phyloP scores from a whole-genome alignment of 768 basidiomycete species.

The Termitomyces sp. region DNA sequence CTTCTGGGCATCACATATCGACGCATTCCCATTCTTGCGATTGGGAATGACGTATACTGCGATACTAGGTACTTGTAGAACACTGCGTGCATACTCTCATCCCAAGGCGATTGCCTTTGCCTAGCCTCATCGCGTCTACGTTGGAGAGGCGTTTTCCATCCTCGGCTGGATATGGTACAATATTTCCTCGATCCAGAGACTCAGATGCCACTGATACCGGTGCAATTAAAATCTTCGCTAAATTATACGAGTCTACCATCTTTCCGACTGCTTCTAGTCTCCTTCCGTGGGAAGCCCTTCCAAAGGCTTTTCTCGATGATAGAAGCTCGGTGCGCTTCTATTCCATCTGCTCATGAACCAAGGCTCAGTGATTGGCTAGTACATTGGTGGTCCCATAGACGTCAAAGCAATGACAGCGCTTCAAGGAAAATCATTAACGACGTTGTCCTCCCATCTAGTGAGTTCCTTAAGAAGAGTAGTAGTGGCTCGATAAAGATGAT shows the following conservation, averaged over 20 bases:
- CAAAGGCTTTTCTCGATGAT: constrained; percentile 42
- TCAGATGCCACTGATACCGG: constrained; percentile 37
- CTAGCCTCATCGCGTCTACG: constrained; percentile 39
- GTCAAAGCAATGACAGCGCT: constrained; percentile 14
- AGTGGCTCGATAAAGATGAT: background rate
- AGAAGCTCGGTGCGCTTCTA: constrained; percentile 32
- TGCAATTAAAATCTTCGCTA: constrained; percentile 41
- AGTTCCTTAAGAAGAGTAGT: constrained; percentile 2
- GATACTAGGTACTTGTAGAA: constrained; percentile 35
- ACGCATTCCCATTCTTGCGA: constrained; percentile 52
- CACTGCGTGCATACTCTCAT: background rate
- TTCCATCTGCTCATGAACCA: background rate
- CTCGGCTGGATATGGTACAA: constrained; percentile 37
- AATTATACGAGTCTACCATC: constrained; percentile 39
- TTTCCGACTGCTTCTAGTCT: constrained; percentile 34
- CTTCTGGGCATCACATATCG: constrained; percentile 49
- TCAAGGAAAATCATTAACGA: constrained; percentile 22
- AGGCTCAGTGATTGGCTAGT: constrained; percentile 13
- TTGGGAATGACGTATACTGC: constrained; percentile 57
- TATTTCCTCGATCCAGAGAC: constrained; percentile 41
- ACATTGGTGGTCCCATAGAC: constrained; percentile 31
- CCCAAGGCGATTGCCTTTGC: background rate
- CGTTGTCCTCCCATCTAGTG: constrained; percentile 44
- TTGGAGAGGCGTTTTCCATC: constrained; percentile 53
- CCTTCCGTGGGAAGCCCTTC: constrained; percentile 44